phyloP scores from a whole-genome alignment of 2,329 filamentous ascomycete genomes.

The Fusarium odoratissimum region DNA sequence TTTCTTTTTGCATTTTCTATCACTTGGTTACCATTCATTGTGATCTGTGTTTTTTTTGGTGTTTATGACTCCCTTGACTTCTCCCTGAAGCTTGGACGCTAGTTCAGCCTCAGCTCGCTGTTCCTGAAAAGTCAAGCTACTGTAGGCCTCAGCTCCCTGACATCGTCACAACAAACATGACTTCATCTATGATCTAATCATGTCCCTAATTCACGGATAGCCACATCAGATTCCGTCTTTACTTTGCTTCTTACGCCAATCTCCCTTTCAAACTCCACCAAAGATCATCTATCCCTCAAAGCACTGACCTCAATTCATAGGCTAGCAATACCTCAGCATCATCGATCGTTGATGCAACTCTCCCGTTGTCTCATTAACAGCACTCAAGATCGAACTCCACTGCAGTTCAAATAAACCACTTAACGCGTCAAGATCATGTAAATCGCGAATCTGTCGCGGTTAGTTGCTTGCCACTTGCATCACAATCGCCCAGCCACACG shows the following conservation, averaged over 20 bases:
- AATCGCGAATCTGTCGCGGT: slow-evolving; percentile 4
- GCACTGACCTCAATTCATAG: slow-evolving; percentile 13
- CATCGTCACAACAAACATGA: background rate
- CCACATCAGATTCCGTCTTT: background rate
- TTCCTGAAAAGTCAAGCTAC: background rate
- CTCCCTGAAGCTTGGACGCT: background rate
- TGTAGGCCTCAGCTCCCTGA: background rate
- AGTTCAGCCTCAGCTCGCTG: background rate
- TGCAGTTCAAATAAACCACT: background rate
- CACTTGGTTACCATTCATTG: rapidly evolving
- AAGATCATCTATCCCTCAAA: background rate
- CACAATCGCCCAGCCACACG: slow-evolving; percentile 25
- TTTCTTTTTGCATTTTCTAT: background rate
- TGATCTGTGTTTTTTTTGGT: background rate
- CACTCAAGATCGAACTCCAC: slow-evolving; percentile 9
- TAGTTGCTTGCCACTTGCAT: slow-evolving; percentile 18
- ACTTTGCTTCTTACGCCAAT: slow-evolving; percentile 15
- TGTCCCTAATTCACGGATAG: background rate
- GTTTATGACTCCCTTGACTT: background rate
- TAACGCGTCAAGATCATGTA: background rate
- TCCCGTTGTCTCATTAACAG: slow-evolving; percentile 18
- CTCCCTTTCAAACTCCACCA: background rate
- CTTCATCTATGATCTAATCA: slow-evolving; percentile 19
- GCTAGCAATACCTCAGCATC: slow-evolving; percentile 16
- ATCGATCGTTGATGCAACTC: slow-evolving; percentile 18